A percentile compares a stretch with the other conserved stretches of the same genome.
These are phyloP conservation scores for Talaromyces borbonicus DNA, from an alignment of 495 filamentous ascomycete genomes.

Conservation along the genomic window DNA sequence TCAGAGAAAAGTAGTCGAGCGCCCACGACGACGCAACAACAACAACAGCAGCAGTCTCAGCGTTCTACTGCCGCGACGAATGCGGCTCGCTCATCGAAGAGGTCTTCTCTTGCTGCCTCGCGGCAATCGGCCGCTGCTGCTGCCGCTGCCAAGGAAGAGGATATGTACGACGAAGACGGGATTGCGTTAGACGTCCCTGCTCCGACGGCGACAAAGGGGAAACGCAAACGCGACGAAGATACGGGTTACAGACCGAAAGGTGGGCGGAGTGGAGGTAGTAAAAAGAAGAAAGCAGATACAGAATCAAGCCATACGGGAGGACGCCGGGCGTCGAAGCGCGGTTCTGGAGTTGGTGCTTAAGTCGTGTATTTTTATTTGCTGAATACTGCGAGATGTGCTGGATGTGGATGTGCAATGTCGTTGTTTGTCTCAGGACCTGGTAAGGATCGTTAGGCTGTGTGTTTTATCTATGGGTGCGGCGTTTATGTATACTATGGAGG, in stretches of 20 bases:
- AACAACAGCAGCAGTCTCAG: constrained; percentile 15
- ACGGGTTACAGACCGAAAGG: constrained; percentile 62
- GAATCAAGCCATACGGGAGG: constrained; percentile 16
- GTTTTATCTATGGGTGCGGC: too few relatives aligned
- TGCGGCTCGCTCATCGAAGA: constrained; percentile 28
- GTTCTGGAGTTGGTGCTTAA: constrained; percentile 6
- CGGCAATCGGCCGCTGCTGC: constrained; percentile 19
- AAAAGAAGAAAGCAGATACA: constrained; percentile 56
- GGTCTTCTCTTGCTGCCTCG: constrained; percentile 19
- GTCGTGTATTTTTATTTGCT: too few relatives aligned
- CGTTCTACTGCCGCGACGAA: constrained; percentile 23
- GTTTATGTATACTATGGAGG: too few relatives aligned
- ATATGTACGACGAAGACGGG: constrained; percentile 43
- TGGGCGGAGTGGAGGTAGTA: constrained; percentile 45
- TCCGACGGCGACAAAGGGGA: constrained; percentile 28
- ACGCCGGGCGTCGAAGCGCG: constrained; percentile 24
- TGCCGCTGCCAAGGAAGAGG: constrained; percentile 38
- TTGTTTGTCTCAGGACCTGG: too few relatives aligned
- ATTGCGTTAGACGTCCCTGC: constrained; percentile 30
- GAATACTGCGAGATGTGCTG: too few relatives aligned
- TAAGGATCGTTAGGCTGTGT: too few relatives aligned
- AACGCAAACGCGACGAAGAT: constrained; percentile 59
- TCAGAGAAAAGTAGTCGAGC: constrained; percentile 44
- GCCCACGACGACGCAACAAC: too few relatives aligned
- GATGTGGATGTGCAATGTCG: too few relatives aligned